Evolutionary conservation across 306 rosid genomes (phyloP).

Genomic region (Amphicarpaea edgeworthii): DNA sequence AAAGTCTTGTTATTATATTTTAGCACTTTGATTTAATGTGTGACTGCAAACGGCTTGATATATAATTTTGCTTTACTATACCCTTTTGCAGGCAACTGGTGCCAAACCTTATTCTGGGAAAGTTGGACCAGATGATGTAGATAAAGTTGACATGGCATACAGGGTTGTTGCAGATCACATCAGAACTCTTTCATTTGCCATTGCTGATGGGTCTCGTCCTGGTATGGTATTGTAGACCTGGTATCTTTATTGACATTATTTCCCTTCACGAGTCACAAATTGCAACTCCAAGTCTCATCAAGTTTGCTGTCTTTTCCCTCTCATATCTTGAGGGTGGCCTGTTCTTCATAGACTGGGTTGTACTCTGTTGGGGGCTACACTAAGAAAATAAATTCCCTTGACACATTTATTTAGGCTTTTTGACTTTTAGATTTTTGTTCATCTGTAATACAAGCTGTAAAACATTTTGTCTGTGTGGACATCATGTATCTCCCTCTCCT

Average conservation of each 20-base stretch:
- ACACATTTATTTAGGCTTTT: conserved; percentile 14
- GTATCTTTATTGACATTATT: conserved; percentile 10
- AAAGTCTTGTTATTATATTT: neutral
- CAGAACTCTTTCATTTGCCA: conserved; percentile 88
- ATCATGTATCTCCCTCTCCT: neutral
- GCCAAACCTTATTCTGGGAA: conserved; percentile 87
- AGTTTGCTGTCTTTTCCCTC: conserved; percentile 8
- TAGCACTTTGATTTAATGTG: neutral
- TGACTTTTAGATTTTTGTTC: neutral
- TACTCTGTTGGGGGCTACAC: neutral
- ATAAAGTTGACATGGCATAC: conserved; percentile 95
- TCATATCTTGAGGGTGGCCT: neutral
- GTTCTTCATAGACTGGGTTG: conserved; percentile 4
- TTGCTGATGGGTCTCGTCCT: conserved; percentile 98
- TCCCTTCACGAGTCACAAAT: neutral
- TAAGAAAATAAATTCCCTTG: conserved; percentile 23
- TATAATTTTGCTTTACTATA: conserved; percentile 10
- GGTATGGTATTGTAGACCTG: conserved; percentile 56
- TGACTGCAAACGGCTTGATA: conserved; percentile 8
- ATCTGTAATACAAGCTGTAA: conserved; percentile 23
- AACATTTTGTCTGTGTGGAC: conserved; percentile 9
- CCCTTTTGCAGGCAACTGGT: conserved; percentile 80
- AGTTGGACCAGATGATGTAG: conserved; percentile 83
- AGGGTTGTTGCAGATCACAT: conserved; percentile 80
- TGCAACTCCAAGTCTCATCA: neutral